Percentiles rank a stretch among this genome's conserved stretches.
Evolutionary conservation across 306 rosid species (phyloP).

Genomic region (Fagus crenata): DNA sequence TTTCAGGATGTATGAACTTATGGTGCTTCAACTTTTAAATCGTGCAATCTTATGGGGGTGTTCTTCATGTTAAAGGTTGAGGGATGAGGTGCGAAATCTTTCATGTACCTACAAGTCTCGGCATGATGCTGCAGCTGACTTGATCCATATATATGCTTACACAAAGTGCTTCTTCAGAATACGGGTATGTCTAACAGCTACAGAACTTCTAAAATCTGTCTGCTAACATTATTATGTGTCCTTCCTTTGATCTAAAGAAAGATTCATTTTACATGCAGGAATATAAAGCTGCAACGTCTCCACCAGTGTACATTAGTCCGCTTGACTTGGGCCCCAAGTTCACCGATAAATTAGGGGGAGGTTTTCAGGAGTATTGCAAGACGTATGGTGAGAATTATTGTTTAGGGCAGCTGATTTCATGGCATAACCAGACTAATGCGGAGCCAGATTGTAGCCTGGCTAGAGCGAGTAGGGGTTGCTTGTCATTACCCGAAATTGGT

Average conservation of each 20-base stretch:
- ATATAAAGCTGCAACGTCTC: constrained; percentile 80
- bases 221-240: constrained; percentile 2
- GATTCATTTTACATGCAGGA: constrained; percentile 50
- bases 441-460: constrained; percentile 80
- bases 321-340: constrained; percentile 98
- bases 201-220: constrained; percentile 9
- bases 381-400: constrained; percentile 90
- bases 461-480: constrained; percentile 79
- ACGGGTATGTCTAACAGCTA: constrained; percentile 53
- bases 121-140: constrained; percentile 98
- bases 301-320: constrained; percentile 96
- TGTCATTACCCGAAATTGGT: constrained; percentile 79
- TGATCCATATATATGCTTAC: constrained; percentile 91
- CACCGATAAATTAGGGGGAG: constrained; percentile 71
- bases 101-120: constrained; percentile 94
- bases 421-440: constrained; percentile 85
- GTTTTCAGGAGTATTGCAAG: constrained; percentile 79
- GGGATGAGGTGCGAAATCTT: constrained; percentile 90
- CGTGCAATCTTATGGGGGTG: constrained; percentile 4
- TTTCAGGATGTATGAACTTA: constrained; percentile 15
- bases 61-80: constrained; percentile 61
- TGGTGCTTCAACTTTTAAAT: constrained; percentile 7
- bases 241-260: constrained; percentile 9
- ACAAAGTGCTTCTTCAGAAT: constrained; percentile 84
- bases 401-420: constrained; percentile 93